Conservation (phyloP, 257 asterid genomes). For the Coffea canephora region DNA sequence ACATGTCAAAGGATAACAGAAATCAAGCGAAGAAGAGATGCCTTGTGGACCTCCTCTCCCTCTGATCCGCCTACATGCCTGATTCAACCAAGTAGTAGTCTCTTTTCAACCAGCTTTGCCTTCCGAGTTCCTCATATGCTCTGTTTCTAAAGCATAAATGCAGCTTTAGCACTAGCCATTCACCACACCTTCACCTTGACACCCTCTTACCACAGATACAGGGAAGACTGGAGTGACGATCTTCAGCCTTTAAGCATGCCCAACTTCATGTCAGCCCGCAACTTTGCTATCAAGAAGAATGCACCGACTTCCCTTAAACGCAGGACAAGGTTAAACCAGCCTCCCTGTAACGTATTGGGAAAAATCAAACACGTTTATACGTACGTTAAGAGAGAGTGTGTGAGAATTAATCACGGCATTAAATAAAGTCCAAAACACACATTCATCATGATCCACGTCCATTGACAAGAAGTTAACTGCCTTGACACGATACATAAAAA, state of each 20-base stretch:
- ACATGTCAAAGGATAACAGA: conserved; percentile 15
- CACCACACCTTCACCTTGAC: not conserved
- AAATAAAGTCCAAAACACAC: conserved; percentile 1
- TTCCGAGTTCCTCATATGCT: not conserved
- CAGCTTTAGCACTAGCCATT: not conserved
- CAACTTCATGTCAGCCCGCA: not conserved
- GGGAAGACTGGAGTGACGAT: not conserved
- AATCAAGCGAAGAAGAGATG: not conserved
- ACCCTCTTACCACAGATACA: conserved; percentile 6
- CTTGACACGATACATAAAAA: conserved; percentile 33
- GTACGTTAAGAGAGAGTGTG: not conserved
- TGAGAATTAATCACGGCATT: not conserved
- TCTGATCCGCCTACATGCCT: not conserved
- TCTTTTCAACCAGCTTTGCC: not conserved
- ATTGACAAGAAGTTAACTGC: not conserved
- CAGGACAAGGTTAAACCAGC: not conserved
- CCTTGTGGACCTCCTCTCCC: not conserved
- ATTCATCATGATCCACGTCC: conserved; percentile 1
- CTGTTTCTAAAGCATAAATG: not conserved
- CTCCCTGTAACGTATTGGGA: not conserved
- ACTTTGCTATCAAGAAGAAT: conserved; percentile 12
- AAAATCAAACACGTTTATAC: not conserved
- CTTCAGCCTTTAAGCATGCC: not conserved
- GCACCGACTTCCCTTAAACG: not conserved
- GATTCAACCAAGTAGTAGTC: not conserved